Base-by-base conservation (phyloP, 148 eudicot genomes). In the Cornus kousa region DNA sequence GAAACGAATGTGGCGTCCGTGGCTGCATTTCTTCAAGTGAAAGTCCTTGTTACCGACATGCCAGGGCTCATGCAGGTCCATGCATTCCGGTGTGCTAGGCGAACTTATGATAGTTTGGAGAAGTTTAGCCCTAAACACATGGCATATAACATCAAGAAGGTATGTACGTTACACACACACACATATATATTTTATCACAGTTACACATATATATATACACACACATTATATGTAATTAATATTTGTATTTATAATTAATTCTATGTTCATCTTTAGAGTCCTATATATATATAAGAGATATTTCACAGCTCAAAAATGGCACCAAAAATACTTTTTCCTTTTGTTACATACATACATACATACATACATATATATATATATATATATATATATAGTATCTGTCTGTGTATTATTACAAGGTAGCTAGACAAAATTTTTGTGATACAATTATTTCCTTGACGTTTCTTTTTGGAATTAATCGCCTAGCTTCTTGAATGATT, bases 1-100 rank as follows among this genome's bases (percentile, higher is more conserved):
- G 88, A 84, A 32, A 74, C 60, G 65, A 84, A 85, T 68, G 83
- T 85, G 60, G 83, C 9, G 50, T 46, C 86, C 7, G 87, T 82
- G 73, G 87, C 89, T 22, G 89, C 72, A 55, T 73, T 88, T 78
- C 68, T 89, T 46, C 90, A 90, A 19, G 95, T 89, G 33, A 90
- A 90, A 79, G 92, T 92, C 16, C 83, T 92, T 35, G 97, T 94
- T 5, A 92, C 92, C 14, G 98, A 94, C 77, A 92, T 94, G 98
- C 97, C 98, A 0, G 91, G 83, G 11, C 89, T 92, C 77, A 92
- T 94, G 98, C 98, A 94, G 83, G 77, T 92, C 22, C 98, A 94
- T 74, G 98, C 98, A 8, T 91, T 91, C 62, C 83, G 88, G 74
- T 92, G 92, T 81, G 98, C 98, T 16, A 88, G 97, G 22, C 81